Evolutionary conservation across 768 basidiomycete genomes (phyloP).

Genomic region (Tephrocybe sp.): DNA sequence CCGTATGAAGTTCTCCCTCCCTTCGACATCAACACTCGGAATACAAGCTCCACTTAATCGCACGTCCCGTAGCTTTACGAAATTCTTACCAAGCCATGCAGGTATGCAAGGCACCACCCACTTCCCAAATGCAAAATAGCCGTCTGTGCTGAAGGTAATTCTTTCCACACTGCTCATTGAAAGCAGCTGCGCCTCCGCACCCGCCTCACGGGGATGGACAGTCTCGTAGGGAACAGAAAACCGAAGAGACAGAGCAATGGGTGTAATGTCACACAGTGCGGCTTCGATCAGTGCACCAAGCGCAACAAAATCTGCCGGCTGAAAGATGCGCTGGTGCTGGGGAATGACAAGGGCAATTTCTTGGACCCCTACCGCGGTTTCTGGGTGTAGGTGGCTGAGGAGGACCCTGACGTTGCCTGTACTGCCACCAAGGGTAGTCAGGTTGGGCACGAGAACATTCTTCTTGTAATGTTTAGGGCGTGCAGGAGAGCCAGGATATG

Average conservation of each 20-base stretch:
- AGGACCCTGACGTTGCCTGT: constrained; percentile 16
- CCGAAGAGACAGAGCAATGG: constrained; percentile 11
- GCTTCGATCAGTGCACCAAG: constrained; percentile 12
- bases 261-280: neutral
- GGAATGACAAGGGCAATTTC: constrained; percentile 18
- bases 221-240: constrained; percentile 17
- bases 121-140: constrained; percentile 18
- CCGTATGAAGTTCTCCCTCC: neutral
- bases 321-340: constrained; percentile 20
- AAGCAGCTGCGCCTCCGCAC: neutral
- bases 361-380: constrained; percentile 8
- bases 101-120: constrained; percentile 21
- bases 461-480: constrained; percentile 5
- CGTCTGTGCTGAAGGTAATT: constrained; percentile 20
- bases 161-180: constrained; percentile 7
- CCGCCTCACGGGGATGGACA: neutral
- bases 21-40: neutral
- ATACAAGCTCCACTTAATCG: constrained; percentile 17
- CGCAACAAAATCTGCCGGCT: constrained; percentile 15
- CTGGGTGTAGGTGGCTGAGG: constrained; percentile 14
- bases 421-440: constrained; percentile 21
- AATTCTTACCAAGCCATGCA: constrained; percentile 20
- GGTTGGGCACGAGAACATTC: constrained; percentile 13
- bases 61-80: constrained; percentile 15
- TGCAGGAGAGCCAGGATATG: neutral